phyloP scores from a whole-genome alignment of 148 eudicot species.

The Rheum nobile region DNA sequence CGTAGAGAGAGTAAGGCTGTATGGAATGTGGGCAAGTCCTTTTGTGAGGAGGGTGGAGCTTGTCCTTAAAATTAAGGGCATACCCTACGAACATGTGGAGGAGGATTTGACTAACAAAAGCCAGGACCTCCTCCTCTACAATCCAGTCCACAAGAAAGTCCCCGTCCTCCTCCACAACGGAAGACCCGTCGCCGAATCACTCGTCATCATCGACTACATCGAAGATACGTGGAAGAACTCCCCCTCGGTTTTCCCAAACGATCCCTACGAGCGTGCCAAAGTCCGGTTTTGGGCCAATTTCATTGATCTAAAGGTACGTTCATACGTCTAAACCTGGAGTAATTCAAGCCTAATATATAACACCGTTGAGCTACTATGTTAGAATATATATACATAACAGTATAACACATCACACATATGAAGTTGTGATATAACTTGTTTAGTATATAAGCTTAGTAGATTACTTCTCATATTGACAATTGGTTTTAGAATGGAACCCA shows the following conservation, averaged over 20 bases:
- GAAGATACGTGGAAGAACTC: constrained; percentile 23
- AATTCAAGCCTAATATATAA: too few relatives aligned
- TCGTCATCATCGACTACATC: constrained; percentile 27
- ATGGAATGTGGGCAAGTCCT: constrained; percentile 46
- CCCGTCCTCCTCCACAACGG: constrained; percentile 30
- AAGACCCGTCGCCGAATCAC: constrained; percentile 24
- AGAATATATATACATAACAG: too few relatives aligned
- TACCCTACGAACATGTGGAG: constrained; percentile 21
- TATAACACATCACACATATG: too few relatives aligned
- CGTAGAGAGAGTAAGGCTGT: constrained; percentile 18
- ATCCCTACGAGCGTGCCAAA: constrained; percentile 16
- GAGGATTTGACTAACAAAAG: constrained; percentile 26
- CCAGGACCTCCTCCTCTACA: constrained; percentile 18
- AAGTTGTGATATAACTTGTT: too few relatives aligned
- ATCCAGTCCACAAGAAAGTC: constrained; percentile 29
- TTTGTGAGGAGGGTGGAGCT: constrained; percentile 31
- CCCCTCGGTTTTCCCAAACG: constrained; percentile 18
- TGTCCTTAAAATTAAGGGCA: constrained; percentile 28
- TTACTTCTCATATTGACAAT: not conserved
- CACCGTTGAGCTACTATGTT: too few relatives aligned
- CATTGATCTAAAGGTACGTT: constrained; percentile 8
- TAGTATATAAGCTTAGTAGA: too few relatives aligned
- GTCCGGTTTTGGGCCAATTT: constrained; percentile 28
- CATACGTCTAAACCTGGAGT: too few relatives aligned
- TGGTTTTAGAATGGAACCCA: too few relatives aligned